Base-by-base conservation (phyloP, 2,329 filamentous ascomycete species). In the Hypoxylon sp. region DNA sequence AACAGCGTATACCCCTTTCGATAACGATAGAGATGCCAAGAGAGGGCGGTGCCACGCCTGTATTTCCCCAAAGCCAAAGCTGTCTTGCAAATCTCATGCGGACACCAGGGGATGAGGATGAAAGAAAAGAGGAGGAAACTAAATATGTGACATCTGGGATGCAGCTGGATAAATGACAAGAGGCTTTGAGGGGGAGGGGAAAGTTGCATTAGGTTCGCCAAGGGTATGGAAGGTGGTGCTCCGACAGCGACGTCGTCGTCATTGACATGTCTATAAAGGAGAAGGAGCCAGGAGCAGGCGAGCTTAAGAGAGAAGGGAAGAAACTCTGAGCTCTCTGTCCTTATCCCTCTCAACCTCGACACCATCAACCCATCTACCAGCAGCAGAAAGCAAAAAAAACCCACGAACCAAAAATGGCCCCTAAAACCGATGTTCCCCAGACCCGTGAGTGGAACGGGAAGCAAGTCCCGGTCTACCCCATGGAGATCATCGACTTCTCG, bases 401-500 rank as follows among this genome's bases (percentile, higher is more conserved):
- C 12, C 16, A 45, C 37, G 27, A 59, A 70, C 16, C 52, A 74
- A 76, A 71, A 69, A 69, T 51, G 66, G 71, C 62, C 55, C 65
- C n/a, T n/a, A n/a, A n/a, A 32, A 68, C 68, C 27, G 73, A 76
- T 55, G 48, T 68, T 38, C 74, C 73, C 4, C 64, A 75, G 65
- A 78, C 73, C 30, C 73, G 78, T 49, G 69, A 76, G 48, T 80
- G 77, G 77, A 74, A 75, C 59, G 77, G 76, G 61, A 74, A 74
- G 62, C 63, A 71, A 54, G 75, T 78, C 29, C 77, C 77, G n/a
- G 71, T 80, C 64, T 79, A 75, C 66, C 63, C 72, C 50, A 78
- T 79, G 75, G 70, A 78, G 64, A 80, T 77, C 19, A 72, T 83
- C 61, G 70, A 79, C 71, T 82, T 78, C 62, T 73, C 72, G 12